Evolutionary conservation across 306 rosid genomes (phyloP), one percentile per base, ranked within the genome.

Genomic region (Fragaria iinumae): DNA sequence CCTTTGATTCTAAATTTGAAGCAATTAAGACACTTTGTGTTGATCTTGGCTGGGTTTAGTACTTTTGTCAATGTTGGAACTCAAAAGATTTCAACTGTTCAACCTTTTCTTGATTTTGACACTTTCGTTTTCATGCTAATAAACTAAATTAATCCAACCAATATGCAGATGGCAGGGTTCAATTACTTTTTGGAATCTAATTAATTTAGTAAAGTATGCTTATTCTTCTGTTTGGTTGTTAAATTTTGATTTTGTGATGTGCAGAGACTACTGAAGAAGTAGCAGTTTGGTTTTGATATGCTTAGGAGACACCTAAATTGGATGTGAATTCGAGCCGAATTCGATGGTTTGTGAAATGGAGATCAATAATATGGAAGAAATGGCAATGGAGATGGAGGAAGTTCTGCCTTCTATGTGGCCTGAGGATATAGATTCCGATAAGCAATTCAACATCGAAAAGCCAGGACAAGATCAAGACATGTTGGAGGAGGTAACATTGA

Each of bases 321-420:
- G 81, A 88, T 87, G 85, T 67, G 53, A 82, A 77, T 73, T 8
- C 77, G 57, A 69, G 67, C 34, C 2, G 66, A 76, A 47, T 48
- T 68, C 74, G 85, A 88, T 96, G 98, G 99, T 88, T 82, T 87
- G 93, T 77, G 96, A 92, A 82, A 91, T 91, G 97, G 99, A 91
- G 81, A 79, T 81, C 53, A 90, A 87, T 18, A 85, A 71, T 73
- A 83, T 89, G 50, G 97, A 96, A 72, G 99, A 92, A 62, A 89
- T 88, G 97, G 97, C 88, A 49, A 78, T 89, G 49, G 98, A 81
- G 55, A 79, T 89, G 48, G 99, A 81, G 29, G 83, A 93, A 80
- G 83, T 65, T 82, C 90, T 95, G 44, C 75, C 93, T 79, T 96
- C 99, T 14, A 92, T 96, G 99, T 96, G 99, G 99, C 99, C 98